These are phyloP conservation scores for Harrya chromipes DNA, from an alignment of 768 basidiomycete genomes.

Conservation along the genomic window DNA sequence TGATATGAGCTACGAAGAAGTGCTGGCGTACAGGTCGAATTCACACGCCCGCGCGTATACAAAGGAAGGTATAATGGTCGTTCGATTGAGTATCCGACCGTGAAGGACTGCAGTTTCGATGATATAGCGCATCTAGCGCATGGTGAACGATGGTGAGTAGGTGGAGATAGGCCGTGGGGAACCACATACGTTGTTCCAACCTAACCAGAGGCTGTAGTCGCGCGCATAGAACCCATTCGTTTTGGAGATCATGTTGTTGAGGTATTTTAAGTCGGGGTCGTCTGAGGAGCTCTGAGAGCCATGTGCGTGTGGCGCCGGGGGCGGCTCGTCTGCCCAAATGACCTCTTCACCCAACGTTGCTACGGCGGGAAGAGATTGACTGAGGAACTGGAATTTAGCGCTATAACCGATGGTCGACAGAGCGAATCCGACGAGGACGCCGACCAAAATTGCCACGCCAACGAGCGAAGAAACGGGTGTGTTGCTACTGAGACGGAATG, in stretches of 20 bases:
- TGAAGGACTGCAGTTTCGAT: conserved; percentile 44
- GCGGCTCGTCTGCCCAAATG: conserved; percentile 10
- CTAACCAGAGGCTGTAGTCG: conserved; percentile 47
- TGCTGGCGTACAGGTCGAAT: conserved; percentile 26
- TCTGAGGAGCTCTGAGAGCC: conserved; percentile 2
- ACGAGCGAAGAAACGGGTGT: conserved; percentile 11
- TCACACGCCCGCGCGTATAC: conserved; percentile 48
- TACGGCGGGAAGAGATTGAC: conserved; percentile 12
- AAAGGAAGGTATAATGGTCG: conserved; percentile 43
- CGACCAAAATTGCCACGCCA: conserved; percentile 21
- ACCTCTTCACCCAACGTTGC: conserved; percentile 11
- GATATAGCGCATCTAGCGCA: conserved; percentile 44
- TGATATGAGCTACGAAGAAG: not conserved
- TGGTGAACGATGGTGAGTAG: not conserved
- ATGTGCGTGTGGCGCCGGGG: not conserved
- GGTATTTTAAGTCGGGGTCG: conserved; percentile 28
- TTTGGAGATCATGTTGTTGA: conserved; percentile 33
- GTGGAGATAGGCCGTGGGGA: not conserved
- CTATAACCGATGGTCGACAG: conserved; percentile 16
- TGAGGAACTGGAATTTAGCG: conserved; percentile 14
- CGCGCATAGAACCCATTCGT: conserved; percentile 46
- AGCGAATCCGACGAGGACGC: conserved; percentile 28
- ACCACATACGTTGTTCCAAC: conserved; percentile 44
- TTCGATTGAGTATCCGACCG: conserved; percentile 40
- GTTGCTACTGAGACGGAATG: not conserved